Conservation (phyloP, 208 protist species). For the Crithidia thermophila region DNA sequence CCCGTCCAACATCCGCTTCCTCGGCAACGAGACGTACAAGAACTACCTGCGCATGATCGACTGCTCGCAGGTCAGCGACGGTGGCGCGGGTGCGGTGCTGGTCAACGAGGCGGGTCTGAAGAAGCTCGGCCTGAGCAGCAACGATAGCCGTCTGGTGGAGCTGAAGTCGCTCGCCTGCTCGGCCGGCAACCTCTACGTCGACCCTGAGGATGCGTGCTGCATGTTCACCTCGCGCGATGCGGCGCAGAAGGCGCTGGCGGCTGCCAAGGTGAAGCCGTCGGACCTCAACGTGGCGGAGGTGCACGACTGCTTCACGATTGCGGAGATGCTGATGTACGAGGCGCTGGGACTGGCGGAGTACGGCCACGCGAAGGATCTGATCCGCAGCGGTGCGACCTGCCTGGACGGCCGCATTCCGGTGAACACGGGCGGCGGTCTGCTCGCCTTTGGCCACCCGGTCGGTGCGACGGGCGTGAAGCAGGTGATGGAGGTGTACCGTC, state of each 20-base stretch:
- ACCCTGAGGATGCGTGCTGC: slow-evolving; percentile 62
- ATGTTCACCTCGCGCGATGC: slow-evolving; percentile 79
- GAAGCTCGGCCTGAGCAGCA: slow-evolving; percentile 67
- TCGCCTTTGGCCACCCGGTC: slow-evolving; percentile 92
- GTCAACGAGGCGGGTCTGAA: slow-evolving; percentile 81
- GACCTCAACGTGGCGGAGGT: slow-evolving; percentile 88
- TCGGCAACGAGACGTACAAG: slow-evolving; percentile 87
- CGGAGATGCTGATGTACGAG: slow-evolving; percentile 94
- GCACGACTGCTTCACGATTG: slow-evolving; percentile 94
- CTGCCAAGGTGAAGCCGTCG: slow-evolving; percentile 57
- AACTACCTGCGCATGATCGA: slow-evolving; percentile 79
- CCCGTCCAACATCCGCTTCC: slow-evolving; percentile 76
- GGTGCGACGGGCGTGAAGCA: slow-evolving; percentile 93
- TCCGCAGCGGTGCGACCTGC: slow-evolving; percentile 73
- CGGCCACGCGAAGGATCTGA: slow-evolving; percentile 80
- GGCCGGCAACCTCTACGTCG: slow-evolving; percentile 80
- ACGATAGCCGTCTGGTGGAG: slow-evolving; percentile 75
- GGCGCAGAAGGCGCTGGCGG: slow-evolving; percentile 70
- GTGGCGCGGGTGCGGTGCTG: slow-evolving; percentile 80
- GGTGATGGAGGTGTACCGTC: slow-evolving; percentile 91
- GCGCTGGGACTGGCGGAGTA: slow-evolving; percentile 89
- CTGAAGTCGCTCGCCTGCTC: slow-evolving; percentile 64
- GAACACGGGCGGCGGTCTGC: slow-evolving; percentile 92
- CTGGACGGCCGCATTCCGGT: slow-evolving; percentile 87
- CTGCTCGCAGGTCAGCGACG: slow-evolving; percentile 93